Evolutionary conservation across 345 rosid species (phyloP), one percentile per base, ranked within the genome.

Genomic region (Linum tenue): DNA sequence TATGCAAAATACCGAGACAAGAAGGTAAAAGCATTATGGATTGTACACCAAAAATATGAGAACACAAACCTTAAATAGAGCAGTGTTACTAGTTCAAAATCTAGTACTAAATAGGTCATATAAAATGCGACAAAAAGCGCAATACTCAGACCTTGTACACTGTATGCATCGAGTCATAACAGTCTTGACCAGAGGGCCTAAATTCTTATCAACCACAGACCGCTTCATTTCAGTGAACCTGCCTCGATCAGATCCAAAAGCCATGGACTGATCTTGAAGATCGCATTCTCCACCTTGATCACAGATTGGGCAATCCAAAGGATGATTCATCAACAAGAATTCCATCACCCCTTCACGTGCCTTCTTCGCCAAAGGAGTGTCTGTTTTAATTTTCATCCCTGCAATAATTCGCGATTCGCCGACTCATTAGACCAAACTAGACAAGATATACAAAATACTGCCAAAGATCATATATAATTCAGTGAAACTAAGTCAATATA

Each of bases 301-400:
- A 75, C 99, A 94, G 14, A 90, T 94, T 60, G 99, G 99, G 51
- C 99, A 94, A 79, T 94, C 99, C 64, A 94, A 59, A 11, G 99
- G 99, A 78, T 88, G 99, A 66, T 94, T 94, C 97, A 94, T 94
- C 75, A 94, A 77, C 84, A 94, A 69, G 57, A 91, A 94, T 43
- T 94, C 97, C 99, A 94, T 91, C 76, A 91, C 97, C 69, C 99
- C 99, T 73, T 95, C 99, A 31, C 99, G 77, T 7, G 97, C 97
- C 78, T 89, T 95, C 85, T 95, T 91, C 5, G 99, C 99, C 40
- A 95, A 68, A 4, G 96, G 97, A 37, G 97, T 86, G 41, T 88
- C 92, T 3, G 99, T 88, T 85, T 94, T 94, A 76, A 94, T 94
- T 82, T 94, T 94, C 99, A 94, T 94, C 66, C 99, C 98, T 92